phyloP scores from a whole-genome alignment of 1,139 yeast species.

The Taphrina flavorubra region DNA sequence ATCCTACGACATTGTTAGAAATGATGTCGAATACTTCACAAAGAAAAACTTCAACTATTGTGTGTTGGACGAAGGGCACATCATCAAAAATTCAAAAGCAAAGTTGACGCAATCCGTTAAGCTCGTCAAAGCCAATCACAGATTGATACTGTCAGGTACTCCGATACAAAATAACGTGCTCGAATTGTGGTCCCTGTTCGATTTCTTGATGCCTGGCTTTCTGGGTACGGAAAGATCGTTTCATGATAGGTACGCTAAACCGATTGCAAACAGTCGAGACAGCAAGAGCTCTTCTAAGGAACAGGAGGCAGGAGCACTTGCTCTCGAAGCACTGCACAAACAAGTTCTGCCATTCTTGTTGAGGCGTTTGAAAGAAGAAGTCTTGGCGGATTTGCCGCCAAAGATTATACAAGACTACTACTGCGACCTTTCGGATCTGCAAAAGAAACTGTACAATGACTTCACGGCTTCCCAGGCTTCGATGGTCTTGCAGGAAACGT shows the following conservation, averaged over 20 bases:
- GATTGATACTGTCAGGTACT: conserved; percentile 91
- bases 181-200: conserved; percentile 96
- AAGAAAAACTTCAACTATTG: conserved; percentile 84
- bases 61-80: conserved; percentile 97
- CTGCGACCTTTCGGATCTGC: conserved; percentile 91
- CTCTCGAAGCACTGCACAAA: conserved; percentile 92
- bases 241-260: conserved; percentile 94
- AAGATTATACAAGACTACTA: conserved; percentile 97
- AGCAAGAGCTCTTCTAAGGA: conserved; percentile 91
- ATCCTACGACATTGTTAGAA: conserved; percentile 93
- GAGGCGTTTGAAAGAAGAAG: conserved; percentile 95
- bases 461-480: conserved; percentile 88
- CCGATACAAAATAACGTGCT: conserved; percentile 97
- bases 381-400: conserved; percentile 93
- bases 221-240: conserved; percentile 93
- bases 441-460: conserved; percentile 82
- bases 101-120: conserved; percentile 90
- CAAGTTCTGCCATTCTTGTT: conserved; percentile 96
- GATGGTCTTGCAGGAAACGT: conserved; percentile 58
- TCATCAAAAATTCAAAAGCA: conserved; percentile 87
- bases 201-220: conserved; percentile 98
- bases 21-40: conserved; percentile 73
- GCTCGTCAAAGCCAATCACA: conserved; percentile 78
- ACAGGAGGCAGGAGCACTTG: conserved; percentile 96
- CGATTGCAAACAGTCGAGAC: conserved; percentile 92